Conservation (phyloP, 352 stramenopile genomes). For the Globisporangium megalacanthum region DNA sequence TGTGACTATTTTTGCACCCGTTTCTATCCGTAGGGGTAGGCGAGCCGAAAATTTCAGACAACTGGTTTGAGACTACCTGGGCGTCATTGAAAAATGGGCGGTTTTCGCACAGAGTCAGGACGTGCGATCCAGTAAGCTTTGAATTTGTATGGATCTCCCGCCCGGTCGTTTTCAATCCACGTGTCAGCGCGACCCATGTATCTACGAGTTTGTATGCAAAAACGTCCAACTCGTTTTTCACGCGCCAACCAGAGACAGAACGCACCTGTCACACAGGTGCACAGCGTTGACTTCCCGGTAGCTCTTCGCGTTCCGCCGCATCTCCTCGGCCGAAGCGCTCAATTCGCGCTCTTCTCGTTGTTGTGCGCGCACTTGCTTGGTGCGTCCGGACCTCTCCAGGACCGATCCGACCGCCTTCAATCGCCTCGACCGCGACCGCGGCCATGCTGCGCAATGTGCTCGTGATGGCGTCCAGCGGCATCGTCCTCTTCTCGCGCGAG, state of each 20-base stretch:
- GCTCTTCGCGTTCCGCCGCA: neutral
- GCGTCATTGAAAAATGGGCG: neutral
- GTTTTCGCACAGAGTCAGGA: neutral
- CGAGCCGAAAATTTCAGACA: conserved; percentile 9
- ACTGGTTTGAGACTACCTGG: neutral
- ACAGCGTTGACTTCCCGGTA: neutral
- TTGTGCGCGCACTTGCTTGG: no score
- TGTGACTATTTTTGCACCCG: neutral
- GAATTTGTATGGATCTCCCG: no score
- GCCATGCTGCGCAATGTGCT: conserved; percentile 90
- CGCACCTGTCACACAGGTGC: no score
- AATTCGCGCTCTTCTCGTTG: neutral
- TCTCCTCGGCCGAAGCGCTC: neutral
- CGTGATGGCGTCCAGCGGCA: conserved; percentile 89
- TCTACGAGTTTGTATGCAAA: neutral
- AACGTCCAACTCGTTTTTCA: neutral
- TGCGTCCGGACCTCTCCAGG: no score
- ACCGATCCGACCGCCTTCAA: no score
- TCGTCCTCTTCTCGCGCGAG: conserved; percentile 92
- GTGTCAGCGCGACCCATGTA: neutral
- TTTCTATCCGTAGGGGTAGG: conserved; percentile 5
- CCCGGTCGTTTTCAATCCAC: neutral
- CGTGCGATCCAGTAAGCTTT: no score
- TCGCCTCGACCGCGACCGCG: neutral
- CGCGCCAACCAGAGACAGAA: no score